Evolutionary conservation across 148 eudicot genomes (phyloP).

Genomic region (Rhododendron mucronatum): DNA sequence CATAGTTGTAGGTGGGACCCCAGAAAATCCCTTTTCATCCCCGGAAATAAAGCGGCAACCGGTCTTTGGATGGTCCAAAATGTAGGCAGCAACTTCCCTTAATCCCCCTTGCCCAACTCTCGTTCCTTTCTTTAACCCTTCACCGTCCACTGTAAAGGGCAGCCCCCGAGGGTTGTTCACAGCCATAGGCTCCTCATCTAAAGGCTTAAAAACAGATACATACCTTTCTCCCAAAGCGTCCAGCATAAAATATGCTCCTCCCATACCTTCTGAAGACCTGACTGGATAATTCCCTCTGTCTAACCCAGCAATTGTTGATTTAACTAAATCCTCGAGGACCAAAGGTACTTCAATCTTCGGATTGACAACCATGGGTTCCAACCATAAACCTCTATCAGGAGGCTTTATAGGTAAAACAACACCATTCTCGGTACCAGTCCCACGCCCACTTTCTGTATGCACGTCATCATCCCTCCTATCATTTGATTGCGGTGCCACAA

Average conservation of each 20-base stretch:
- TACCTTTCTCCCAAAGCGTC: conserved; percentile 57
- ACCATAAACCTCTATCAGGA: conserved; percentile 22
- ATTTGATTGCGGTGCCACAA: conserved; percentile 46
- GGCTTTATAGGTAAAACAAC: conserved; percentile 25
- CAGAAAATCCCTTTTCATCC: conserved; percentile 70
- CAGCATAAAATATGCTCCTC: conserved; percentile 88
- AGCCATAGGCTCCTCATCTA: conserved; percentile 94
- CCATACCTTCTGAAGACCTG: conserved; percentile 88
- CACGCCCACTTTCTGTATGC: conserved; percentile 13
- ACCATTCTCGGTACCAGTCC: neutral
- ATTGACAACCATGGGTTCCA: conserved; percentile 67
- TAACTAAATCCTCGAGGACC: conserved; percentile 44
- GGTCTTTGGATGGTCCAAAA: conserved; percentile 75
- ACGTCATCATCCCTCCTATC: conserved; percentile 25
- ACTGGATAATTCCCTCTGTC: conserved; percentile 52
- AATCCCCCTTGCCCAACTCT: conserved; percentile 88
- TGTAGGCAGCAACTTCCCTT: conserved; percentile 84
- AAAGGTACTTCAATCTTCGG: conserved; percentile 47
- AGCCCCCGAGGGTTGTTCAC: conserved; percentile 82
- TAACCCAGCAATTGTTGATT: conserved; percentile 54
- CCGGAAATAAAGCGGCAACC: conserved; percentile 55
- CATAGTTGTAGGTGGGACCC: conserved; percentile 82
- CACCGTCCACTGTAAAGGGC: conserved; percentile 71
- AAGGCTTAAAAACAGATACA: conserved; percentile 85
- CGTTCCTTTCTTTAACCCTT: conserved; percentile 94